phyloP scores from a whole-genome alignment of 2,329 filamentous ascomycete species.

The Helotiales sp. region DNA sequence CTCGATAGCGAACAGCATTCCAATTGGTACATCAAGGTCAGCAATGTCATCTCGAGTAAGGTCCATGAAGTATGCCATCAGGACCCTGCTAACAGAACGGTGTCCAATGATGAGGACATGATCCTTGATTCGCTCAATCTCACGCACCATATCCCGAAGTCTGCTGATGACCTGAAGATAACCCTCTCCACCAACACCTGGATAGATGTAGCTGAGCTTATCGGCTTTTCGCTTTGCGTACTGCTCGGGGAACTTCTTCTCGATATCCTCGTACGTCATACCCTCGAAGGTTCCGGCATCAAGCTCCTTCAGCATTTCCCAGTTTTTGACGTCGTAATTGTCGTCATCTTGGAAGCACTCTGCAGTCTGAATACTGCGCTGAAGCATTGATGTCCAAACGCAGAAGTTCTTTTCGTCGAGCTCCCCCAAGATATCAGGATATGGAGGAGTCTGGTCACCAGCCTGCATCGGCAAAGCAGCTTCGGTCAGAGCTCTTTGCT shows the following conservation, averaged over 20 bases:
- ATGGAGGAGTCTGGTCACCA: conserved; percentile 92
- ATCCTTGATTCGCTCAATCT: conserved; percentile 96
- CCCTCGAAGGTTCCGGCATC: conserved; percentile 94
- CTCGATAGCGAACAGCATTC: conserved; percentile 92
- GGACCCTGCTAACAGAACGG: conserved; percentile 86
- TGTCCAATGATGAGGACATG: conserved; percentile 93
- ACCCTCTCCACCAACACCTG: conserved; percentile 91
- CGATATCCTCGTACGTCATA: conserved; percentile 92
- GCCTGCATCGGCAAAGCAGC: conserved; percentile 84
- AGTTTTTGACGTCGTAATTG: conserved; percentile 94
- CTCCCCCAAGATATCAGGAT: conserved; percentile 78
- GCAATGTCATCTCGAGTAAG: conserved; percentile 89
- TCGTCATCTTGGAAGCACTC: conserved; percentile 90
- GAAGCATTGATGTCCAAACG: conserved; percentile 97
- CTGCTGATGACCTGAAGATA: conserved; percentile 98
- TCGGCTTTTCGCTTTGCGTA: conserved; percentile 79
- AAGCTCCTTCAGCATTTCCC: conserved; percentile 97
- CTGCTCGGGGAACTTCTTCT: conserved; percentile 76
- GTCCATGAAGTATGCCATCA: conserved; percentile 97
- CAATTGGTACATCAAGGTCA: conserved; percentile 90
- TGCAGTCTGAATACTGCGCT: conserved; percentile 84
- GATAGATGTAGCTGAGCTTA: conserved; percentile 96
- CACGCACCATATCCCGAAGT: conserved; percentile 91
- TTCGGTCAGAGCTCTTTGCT: conserved; percentile 70
- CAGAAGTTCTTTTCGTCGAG: conserved; percentile 88